Base-by-base conservation (phyloP, 2,329 filamentous ascomycete genomes). In the Colletotrichum karsti region DNA sequence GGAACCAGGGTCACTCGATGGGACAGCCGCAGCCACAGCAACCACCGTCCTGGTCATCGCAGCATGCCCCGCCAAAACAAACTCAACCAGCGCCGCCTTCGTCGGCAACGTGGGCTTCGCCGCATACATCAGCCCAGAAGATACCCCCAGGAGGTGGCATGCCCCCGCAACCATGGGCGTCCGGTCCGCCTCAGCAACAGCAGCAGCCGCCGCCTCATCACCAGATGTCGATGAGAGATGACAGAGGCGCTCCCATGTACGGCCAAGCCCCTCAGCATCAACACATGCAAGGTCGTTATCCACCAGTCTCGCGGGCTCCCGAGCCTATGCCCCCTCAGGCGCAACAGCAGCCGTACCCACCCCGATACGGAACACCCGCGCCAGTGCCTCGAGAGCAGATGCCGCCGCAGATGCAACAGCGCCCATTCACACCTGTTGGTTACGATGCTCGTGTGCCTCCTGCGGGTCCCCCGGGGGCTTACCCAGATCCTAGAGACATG, bases 401-500 rank as follows among this genome's bases (percentile, higher is more conserved):
- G 18, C 79, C 80, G 1, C 76, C 85, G 66, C 80, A 84, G 9
- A 77, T 80, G 18, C 79, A 80, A 1, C 76, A 77, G 1, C 80
- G 84, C 20, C 85, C 82, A 72, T 85, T 83, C 71, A 85, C 84
- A 2, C 83, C 84, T 3, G 80, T 78, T 10, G 71, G 72, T 2
- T 85, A 85, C 60, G 83, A 86, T 28, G 69, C 64, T 7, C 77
- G 83, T 15, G 80, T 78, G 7, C 79, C 76, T 1, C 83, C 83
- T 57, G 77, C 78, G 10, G 77, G 76, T 7, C 74, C 75, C 8
- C 75, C 77, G 3, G 76, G 74, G n/a, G 75, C 76, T 50, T 35
- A 35, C 15, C 33, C 10, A 35, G 79, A 80, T 63, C 77, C 74
- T 5, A 67, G 77, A 57, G 77, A 79, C 3, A 69, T 78, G 71